Evolutionary conservation across 257 asterid genomes (phyloP).

Genomic region (Asclepias syriaca): DNA sequence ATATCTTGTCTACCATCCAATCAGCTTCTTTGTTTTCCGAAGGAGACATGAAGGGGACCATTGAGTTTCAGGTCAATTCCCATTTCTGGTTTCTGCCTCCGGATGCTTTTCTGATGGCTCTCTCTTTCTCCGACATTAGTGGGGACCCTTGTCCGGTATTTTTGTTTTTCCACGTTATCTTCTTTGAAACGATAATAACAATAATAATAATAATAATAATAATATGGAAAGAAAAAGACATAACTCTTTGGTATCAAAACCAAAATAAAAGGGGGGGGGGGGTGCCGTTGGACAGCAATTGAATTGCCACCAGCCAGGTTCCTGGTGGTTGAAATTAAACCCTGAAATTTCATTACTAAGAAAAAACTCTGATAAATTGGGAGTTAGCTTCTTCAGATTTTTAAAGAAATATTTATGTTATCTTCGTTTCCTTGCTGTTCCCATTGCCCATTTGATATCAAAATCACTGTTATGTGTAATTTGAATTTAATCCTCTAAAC

Average conservation of each 20-base stretch:
- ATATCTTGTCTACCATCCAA: constrained; percentile 6
- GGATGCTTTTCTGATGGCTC: constrained; percentile 32
- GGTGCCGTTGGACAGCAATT: constrained; percentile 9
- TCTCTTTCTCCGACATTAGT: constrained; percentile 45
- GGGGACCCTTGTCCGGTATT: constrained; percentile 80
- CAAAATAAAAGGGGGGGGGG: background rate
- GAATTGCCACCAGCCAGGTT: constrained; percentile 36
- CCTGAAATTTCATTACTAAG: constrained; percentile 34
- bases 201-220: constrained; percentile 25
- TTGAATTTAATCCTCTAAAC: too few relatives aligned
- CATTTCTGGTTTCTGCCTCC: constrained; percentile 35
- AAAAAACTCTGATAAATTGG: constrained; percentile 22
- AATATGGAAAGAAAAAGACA: constrained; percentile 28
- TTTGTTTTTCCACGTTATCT: constrained; percentile 44
- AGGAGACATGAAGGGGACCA: constrained; percentile 48
- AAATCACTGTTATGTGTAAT: background rate
- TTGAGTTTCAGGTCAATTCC: constrained; percentile 44
- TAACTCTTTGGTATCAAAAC: constrained; percentile 20
- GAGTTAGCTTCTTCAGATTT: constrained; percentile 5
- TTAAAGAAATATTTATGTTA: background rate
- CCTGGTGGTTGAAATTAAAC: constrained; percentile 41
- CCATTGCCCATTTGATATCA: background rate
- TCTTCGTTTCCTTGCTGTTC: background rate
- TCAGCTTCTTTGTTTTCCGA: constrained; percentile 14
- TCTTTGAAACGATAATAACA: background rate